Evolutionary conservation across 306 rosid species (phyloP).

Genomic region (Oxytropis ochrocephala): DNA sequence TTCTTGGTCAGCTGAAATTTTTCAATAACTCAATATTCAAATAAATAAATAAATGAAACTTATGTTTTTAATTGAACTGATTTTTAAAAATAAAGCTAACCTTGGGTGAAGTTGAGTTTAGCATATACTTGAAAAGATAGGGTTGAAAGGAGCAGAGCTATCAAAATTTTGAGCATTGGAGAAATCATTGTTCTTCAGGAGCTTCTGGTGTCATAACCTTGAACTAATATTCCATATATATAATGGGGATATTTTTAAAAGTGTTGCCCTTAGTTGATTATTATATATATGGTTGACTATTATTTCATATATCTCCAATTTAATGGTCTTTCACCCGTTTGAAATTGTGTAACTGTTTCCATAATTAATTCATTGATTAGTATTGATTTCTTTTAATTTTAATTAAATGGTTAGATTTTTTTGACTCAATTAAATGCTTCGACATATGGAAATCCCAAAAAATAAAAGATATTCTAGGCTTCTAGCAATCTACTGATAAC

Average conservation of each 20-base stretch:
- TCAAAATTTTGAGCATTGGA: slow-evolving; percentile 17
- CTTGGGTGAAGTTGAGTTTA: slow-evolving; percentile 7
- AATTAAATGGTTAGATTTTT: no score
- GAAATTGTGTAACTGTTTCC: no score
- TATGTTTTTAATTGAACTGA: neutral
- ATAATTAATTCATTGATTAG: no score
- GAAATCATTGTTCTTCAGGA: slow-evolving; percentile 16
- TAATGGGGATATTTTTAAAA: neutral
- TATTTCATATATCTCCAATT: no score
- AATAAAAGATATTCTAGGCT: no score
- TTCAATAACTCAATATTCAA: neutral
- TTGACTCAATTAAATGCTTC: no score
- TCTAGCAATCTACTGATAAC: neutral
- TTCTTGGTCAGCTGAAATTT: slow-evolving; percentile 45
- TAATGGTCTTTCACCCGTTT: no score
- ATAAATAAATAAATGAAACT: neutral
- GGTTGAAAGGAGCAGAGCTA: slow-evolving; percentile 10
- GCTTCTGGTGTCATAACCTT: slow-evolving; percentile 7
- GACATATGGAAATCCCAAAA: no score
- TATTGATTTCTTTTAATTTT: no score
- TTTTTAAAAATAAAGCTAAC: neutral
- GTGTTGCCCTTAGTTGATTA: neutral
- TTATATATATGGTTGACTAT: no score
- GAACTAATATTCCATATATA: neutral
- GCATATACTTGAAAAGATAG: slow-evolving; percentile 22